Evolutionary conservation across 2,329 filamentous ascomycete genomes (phyloP).

Genomic region (Colletotrichum magnum): DNA sequence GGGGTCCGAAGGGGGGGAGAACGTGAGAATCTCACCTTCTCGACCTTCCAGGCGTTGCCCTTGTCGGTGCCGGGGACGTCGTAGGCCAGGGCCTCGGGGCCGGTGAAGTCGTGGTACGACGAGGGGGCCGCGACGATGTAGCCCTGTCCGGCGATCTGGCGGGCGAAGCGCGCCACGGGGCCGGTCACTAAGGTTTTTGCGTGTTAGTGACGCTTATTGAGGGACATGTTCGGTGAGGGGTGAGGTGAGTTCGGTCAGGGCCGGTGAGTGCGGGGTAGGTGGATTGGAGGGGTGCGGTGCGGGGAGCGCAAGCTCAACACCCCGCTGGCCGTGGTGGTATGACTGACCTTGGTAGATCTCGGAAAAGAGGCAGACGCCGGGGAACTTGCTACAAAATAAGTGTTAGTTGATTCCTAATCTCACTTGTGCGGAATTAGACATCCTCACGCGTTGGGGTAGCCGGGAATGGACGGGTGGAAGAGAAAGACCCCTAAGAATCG

Average conservation of each 20-base stretch:
- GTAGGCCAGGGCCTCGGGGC: constrained; percentile 86
- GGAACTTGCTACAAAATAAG: constrained; percentile 70
- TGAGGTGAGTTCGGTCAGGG: neutral
- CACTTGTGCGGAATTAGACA: too few relatives aligned
- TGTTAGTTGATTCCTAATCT: neutral
- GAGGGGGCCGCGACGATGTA: constrained; percentile 94
- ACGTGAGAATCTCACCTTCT: constrained; percentile 68
- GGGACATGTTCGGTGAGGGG: neutral
- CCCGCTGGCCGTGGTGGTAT: constrained; percentile 31
- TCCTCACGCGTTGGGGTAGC: constrained; percentile 85
- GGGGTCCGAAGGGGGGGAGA: constrained; percentile 5
- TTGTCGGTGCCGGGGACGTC: constrained; percentile 89
- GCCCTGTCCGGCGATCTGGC: constrained; percentile 92
- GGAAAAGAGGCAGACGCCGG: constrained; percentile 89
- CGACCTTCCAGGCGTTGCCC: constrained; percentile 89
- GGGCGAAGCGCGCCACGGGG: constrained; percentile 88
- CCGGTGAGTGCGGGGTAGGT: constrained; percentile 18
- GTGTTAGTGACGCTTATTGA: neutral
- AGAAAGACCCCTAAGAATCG: constrained; percentile 81
- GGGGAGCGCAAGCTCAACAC: constrained; percentile 17
- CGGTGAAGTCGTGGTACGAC: constrained; percentile 93
- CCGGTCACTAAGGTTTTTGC: constrained; percentile 77
- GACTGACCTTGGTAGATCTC: constrained; percentile 92
- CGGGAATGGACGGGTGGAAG: constrained; percentile 87
- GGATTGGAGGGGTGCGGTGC: constrained; percentile 26